Conservation (phyloP, 2,329 filamentous ascomycete species). For the Stemphylium lycopersici region DNA sequence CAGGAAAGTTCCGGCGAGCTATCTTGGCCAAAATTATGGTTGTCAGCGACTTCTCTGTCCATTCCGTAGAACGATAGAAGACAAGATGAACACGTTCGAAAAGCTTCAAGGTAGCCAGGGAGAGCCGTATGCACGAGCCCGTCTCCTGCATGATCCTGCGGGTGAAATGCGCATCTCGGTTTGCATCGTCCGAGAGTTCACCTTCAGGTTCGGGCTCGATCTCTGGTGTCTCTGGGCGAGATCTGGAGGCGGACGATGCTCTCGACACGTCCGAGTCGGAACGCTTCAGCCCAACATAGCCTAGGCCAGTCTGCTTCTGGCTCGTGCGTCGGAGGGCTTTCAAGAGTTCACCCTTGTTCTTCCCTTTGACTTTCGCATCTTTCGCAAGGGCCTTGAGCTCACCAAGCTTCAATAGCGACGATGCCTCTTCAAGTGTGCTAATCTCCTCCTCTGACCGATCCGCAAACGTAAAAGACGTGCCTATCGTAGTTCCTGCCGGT, state of each 20-base stretch:
- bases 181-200: conserved; percentile 55
- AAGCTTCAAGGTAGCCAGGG: conserved; percentile 72
- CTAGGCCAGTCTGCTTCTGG: conserved; percentile 75
- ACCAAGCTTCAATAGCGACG: conserved; percentile 79
- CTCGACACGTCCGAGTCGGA: conserved; percentile 65
- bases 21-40: conserved; percentile 94
- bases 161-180: conserved; percentile 75
- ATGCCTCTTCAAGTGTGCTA: conserved; percentile 80
- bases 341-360: conserved; percentile 82
- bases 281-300: conserved; percentile 69
- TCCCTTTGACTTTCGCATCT: conserved; percentile 84
- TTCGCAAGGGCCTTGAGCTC: conserved; percentile 86
- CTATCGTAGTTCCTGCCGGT: conserved; percentile 58
- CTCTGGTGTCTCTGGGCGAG: conserved; percentile 37
- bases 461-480: conserved; percentile 73
- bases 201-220: conserved; percentile 40
- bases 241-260: conserved; percentile 52
- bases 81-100: conserved; percentile 96
- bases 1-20: conserved; percentile 82
- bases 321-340: conserved; percentile 75
- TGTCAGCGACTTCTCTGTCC: conserved; percentile 95
- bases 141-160: conserved; percentile 77
- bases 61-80: conserved; percentile 94
- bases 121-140: conserved; percentile 84
- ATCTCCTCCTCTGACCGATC: conserved; percentile 78